Base-by-base conservation (phyloP, 768 basidiomycete species). In the Cystofilobasidium capitatum region DNA sequence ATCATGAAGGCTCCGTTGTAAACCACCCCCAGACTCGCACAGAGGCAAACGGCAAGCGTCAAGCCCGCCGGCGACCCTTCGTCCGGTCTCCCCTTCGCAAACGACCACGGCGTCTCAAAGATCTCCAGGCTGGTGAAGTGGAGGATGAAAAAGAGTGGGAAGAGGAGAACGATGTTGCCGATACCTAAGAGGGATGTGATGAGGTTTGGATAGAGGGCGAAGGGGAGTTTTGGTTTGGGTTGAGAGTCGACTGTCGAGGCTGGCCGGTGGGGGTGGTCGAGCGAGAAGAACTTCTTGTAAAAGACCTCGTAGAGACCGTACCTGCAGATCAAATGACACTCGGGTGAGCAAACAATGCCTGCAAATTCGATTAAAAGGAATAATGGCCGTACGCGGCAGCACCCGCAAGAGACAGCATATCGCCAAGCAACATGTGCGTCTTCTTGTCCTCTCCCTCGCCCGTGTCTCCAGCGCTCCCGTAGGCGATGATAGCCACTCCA, bases 281-380 rank as follows among this genome's bases (percentile, higher is more conserved):
- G 65, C 26, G 65, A 61, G 35, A 65, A 55, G 33, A 35, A 37
- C 22, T 44, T 40, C 31, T 68, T 68, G 66, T 68, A 68, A 36
- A 61, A 29, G 39, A 68, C 66, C 58, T 66, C 66, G 66, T 68
- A 68, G n/a, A 68, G 51, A 3, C 59, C 66, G 31, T 68, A 68
- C 31, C 35, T 40, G 58, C 5, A 24, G 10, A n/a, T 31, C 22
- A n/a, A n/a, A 36, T 8, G 14, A 16, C 58, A 35, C 26, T 7
- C 29, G n/a, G 31, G 12, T 13, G 13, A 10, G 16, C 58, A 51
- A 7, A 4, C n/a, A 51, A 6, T 6, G 9, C n/a, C n/a, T 9
- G n/a, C 6, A 20, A 13, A 36, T 24, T 24, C 8, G 35, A 36
- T 10, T 8, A 24, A 31, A 9, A 12, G 9, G 51, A n/a, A 24